phyloP scores from a whole-genome alignment of 179 eudicot species.

The Monotropa hypopitys region DNA sequence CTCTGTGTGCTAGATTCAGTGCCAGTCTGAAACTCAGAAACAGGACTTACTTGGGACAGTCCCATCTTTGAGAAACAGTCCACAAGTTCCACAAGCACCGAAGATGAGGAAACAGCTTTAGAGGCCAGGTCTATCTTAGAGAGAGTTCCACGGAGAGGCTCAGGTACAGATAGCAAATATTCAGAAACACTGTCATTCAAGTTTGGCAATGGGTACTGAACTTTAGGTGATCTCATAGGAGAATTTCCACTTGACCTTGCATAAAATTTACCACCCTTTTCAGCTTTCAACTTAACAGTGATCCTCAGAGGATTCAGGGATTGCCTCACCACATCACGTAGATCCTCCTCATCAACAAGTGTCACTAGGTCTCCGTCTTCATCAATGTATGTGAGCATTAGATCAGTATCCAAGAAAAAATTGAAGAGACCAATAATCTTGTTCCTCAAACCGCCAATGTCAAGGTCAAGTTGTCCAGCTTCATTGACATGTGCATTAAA shows the following conservation, averaged over 20 bases:
- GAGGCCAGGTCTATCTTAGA: slow-evolving; percentile 45
- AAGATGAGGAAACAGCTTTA: slow-evolving; percentile 36
- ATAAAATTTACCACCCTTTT: slow-evolving; percentile 14
- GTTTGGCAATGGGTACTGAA: slow-evolving; percentile 17
- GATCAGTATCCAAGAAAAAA: slow-evolving; percentile 34
- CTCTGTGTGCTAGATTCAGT: slow-evolving; percentile 6
- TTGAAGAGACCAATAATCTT: slow-evolving; percentile 51
- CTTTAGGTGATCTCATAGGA: slow-evolving; percentile 23
- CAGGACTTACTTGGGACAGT: slow-evolving; percentile 23
- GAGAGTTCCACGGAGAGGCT: slow-evolving; percentile 37
- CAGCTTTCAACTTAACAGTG: slow-evolving; percentile 33
- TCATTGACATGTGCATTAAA: slow-evolving; percentile 44
- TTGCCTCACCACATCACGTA: slow-evolving; percentile 55
- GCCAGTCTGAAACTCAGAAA: slow-evolving; percentile 9
- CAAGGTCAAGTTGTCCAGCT: slow-evolving; percentile 35
- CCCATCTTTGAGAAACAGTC: slow-evolving; percentile 34
- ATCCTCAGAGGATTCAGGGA: slow-evolving; percentile 69
- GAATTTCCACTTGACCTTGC: slow-evolving; percentile 29
- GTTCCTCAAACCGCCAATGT: slow-evolving; percentile 39
- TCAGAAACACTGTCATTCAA: slow-evolving; percentile 25
- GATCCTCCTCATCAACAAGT: slow-evolving; percentile 76
- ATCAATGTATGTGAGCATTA: slow-evolving; percentile 56
- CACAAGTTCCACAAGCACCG: slow-evolving; percentile 36
- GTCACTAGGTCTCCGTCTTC: slow-evolving; percentile 73
- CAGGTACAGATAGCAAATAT: slow-evolving; percentile 35